Evolutionary conservation across 2,329 filamentous ascomycete species (phyloP).

Genomic region (Fusarium vanettenii): DNA sequence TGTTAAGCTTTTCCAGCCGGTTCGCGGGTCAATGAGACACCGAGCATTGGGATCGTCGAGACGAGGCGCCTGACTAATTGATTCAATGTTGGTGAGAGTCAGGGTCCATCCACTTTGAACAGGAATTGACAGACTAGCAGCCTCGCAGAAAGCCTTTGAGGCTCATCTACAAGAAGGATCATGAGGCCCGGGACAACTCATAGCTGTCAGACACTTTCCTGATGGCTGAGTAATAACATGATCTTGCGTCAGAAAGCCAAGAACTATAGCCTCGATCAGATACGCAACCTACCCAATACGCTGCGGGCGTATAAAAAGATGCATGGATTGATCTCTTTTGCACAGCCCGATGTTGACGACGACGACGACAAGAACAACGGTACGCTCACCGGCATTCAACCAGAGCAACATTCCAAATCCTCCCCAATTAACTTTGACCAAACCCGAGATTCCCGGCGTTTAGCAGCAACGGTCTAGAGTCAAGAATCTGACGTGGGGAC

Average conservation of each 20-base stretch:
- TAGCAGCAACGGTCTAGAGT: conserved; percentile 2
- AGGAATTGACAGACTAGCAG: neutral
- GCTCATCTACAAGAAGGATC: neutral
- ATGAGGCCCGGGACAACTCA: neutral
- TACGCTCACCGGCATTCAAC: neutral
- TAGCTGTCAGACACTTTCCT: neutral
- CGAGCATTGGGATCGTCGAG: conserved; percentile 13
- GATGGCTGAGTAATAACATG: neutral
- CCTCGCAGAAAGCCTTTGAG: neutral
- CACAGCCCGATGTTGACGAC: conserved; percentile 29
- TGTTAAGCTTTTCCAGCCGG: neutral
- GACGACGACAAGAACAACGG: neutral
- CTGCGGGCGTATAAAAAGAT: neutral
- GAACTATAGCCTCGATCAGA: conserved; percentile 13
- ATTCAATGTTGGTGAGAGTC: neutral
- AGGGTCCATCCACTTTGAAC: neutral
- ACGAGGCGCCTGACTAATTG: conserved; percentile 15
- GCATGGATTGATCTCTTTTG: conserved; percentile 15
- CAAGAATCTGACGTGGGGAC: conserved; percentile 23
- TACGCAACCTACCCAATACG: neutral
- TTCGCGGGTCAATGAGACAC: conserved; percentile 3
- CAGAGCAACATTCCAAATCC: neutral
- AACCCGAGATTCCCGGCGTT: conserved; percentile 9
- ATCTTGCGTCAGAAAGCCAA: conserved; percentile 9
- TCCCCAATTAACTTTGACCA: neutral